phyloP scores from a whole-genome alignment of 169 alveolate species.

The Plasmodium adleri region DNA sequence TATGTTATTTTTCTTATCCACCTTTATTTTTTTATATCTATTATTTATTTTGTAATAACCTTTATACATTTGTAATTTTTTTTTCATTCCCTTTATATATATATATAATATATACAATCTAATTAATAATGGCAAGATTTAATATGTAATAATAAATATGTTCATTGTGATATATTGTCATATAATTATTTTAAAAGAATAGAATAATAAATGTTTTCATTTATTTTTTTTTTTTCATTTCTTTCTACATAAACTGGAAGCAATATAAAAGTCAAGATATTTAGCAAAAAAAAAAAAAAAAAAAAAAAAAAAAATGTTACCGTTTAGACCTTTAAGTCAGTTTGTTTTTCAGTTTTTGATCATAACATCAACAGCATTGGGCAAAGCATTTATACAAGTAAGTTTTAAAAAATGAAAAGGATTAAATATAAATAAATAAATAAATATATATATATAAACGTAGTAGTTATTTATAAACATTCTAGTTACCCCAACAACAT shows the following conservation, averaged over 20 bases:
- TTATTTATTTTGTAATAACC: background rate
- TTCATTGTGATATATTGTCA: no score
- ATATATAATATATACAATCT: background rate
- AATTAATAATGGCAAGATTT: conserved; percentile 40
- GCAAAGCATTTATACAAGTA: conserved; percentile 73
- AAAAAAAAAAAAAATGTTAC: conserved; percentile 64
- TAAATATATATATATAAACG: background rate
- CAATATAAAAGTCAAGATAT: no score
- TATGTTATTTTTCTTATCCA: no score
- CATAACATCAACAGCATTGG: conserved; percentile 70
- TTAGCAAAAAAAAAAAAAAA: background rate
- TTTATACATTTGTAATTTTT: background rate
- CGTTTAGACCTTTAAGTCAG: conserved; percentile 65
- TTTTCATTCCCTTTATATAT: background rate
- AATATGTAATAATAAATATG: background rate
- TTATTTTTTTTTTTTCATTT: conserved; percentile 13
- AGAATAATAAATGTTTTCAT: conserved; percentile 7
- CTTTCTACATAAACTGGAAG: background rate
- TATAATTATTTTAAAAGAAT: conserved; percentile 12
- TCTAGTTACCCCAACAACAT: no score
- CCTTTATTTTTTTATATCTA: no score
- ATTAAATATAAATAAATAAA: background rate
- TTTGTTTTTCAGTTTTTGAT: conserved; percentile 65
- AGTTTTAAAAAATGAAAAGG: background rate
- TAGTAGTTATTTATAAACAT: background rate